Evolutionary conservation across 2,329 filamentous ascomycete species (phyloP).

Genomic region (Amylocarpus encephaloides): DNA sequence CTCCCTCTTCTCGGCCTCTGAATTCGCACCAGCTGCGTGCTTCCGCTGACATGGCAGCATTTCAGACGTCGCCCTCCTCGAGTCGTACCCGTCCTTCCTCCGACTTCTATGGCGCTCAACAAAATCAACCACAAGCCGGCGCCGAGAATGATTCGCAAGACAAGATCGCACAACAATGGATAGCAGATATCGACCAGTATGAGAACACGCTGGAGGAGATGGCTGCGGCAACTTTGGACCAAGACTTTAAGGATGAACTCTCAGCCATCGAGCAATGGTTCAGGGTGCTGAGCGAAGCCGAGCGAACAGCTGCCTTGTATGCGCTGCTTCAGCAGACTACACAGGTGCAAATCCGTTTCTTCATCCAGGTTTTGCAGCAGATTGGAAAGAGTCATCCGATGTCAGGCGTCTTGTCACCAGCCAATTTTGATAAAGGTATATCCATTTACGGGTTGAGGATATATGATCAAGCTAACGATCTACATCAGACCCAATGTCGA

Average conservation of each 20-base stretch:
- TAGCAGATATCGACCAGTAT: conserved; percentile 97
- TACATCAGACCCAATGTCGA: conserved; percentile 83
- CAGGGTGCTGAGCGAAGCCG: conserved; percentile 90
- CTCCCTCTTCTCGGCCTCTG: conserved; percentile 71
- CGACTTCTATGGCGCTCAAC: conserved; percentile 79
- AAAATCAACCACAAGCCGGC: conserved; percentile 59
- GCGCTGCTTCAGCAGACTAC: conserved; percentile 96
- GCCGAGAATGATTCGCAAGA: conserved; percentile 78
- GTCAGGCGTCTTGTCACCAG: conserved; percentile 88
- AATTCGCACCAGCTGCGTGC: conserved; percentile 83
- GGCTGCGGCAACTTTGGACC: conserved; percentile 95
- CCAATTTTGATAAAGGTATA: conserved; percentile 92
- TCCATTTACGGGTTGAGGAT: conserved; percentile 1
- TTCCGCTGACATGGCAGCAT: conserved; percentile 90
- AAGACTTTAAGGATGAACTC: conserved; percentile 98
- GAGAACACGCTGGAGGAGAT: conserved; percentile 99
- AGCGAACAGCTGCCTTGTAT: conserved; percentile 91
- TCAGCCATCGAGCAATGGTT: conserved; percentile 99
- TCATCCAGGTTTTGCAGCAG: conserved; percentile 96
- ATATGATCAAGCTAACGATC: conserved; percentile 6
- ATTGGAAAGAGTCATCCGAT: conserved; percentile 98
- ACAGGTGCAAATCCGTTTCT: conserved; percentile 97
- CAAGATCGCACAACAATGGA: conserved; percentile 95
- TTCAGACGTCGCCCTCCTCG: conserved; percentile 60
- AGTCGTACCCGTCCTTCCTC: conserved; percentile 88